Conservation (phyloP, 495 filamentous ascomycete species). For the Zalerion maritima region DNA sequence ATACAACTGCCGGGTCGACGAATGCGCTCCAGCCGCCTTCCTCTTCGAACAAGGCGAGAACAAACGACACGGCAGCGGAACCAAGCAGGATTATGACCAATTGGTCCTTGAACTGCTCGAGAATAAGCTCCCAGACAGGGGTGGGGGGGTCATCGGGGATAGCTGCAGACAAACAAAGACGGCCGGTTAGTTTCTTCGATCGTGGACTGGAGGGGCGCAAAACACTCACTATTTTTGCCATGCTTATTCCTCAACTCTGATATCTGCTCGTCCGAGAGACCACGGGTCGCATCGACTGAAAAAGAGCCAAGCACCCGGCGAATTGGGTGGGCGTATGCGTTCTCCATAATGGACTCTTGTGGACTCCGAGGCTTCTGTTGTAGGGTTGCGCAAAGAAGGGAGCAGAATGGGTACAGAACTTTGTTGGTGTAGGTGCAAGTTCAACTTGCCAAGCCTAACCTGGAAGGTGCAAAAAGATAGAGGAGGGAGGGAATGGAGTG, state of each 20-base stretch:
- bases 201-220: slow-evolving; percentile 3
- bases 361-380: no score
- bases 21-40: slow-evolving; percentile 94
- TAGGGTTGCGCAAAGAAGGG: no score
- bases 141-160: slow-evolving; percentile 95
- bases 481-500: no score
- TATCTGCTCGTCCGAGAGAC: slow-evolving; percentile 61
- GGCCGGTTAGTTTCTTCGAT: slow-evolving; percentile 10
- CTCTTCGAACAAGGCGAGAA: slow-evolving; percentile 86
- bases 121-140: slow-evolving; percentile 85
- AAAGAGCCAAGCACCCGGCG: slow-evolving; percentile 60
- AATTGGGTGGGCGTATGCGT: slow-evolving; percentile 55
- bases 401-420: no score
- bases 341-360: slow-evolving; percentile 69
- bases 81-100: slow-evolving; percentile 89
- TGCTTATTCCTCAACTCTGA: slow-evolving; percentile 44
- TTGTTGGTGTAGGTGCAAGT: no score
- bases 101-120: slow-evolving; percentile 99
- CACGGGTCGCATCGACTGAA: slow-evolving; percentile 46
- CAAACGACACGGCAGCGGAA: slow-evolving; percentile 88
- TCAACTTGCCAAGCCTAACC: no score
- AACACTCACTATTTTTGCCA: slow-evolving; percentile 64
- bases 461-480: no score
- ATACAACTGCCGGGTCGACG: slow-evolving; percentile 87
- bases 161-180: slow-evolving; percentile 36